Evolutionary conservation across 75 land plant genomes (phyloP).

Genomic region (Adiantum capillusveneris): DNA sequence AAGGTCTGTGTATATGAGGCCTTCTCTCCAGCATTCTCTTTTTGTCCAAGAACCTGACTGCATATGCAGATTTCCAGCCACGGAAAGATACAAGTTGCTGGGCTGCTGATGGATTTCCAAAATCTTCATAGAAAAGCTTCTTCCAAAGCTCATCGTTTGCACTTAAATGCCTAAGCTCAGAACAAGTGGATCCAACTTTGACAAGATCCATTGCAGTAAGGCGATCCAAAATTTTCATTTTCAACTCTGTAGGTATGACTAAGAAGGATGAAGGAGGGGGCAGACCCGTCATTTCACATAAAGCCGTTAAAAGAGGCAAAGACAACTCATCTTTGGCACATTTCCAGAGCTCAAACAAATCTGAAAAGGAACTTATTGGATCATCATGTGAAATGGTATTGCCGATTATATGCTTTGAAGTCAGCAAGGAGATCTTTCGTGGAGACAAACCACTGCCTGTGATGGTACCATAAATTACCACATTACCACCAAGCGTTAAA

Average conservation of each 20-base stretch:
- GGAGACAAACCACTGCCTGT: slow-evolving; percentile 7
- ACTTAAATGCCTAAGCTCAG: slow-evolving; percentile 54
- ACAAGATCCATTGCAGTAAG: slow-evolving; percentile 59
- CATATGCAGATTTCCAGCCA: slow-evolving; percentile 58
- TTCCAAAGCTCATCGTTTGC: slow-evolving; percentile 70
- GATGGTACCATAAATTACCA: slow-evolving; percentile 54
- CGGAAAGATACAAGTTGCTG: background rate
- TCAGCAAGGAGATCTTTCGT: background rate
- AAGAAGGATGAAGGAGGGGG: slow-evolving; percentile 51
- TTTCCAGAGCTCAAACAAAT: slow-evolving; percentile 74
- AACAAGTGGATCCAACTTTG: slow-evolving; percentile 40
- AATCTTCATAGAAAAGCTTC: slow-evolving; percentile 44
- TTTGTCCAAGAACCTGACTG: slow-evolving; percentile 19
- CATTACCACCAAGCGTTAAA: slow-evolving; percentile 36
- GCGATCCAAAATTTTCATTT: slow-evolving; percentile 51
- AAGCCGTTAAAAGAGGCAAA: slow-evolving; percentile 56
- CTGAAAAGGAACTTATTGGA: background rate
- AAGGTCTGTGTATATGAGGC: background rate
- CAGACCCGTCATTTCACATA: slow-evolving; percentile 57
- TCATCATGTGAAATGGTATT: slow-evolving; percentile 1
- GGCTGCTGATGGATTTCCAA: slow-evolving; percentile 13
- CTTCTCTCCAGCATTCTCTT: slow-evolving; percentile 21
- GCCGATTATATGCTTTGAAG: background rate
- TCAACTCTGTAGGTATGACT: slow-evolving; percentile 63
- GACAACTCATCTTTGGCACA: slow-evolving; percentile 63